Percentiles rank a stretch among this genome's conserved stretches.
These are phyloP conservation scores for Stephania yunnanensis DNA, from an alignment of 164 flowering plant species.

Conservation along the genomic window DNA sequence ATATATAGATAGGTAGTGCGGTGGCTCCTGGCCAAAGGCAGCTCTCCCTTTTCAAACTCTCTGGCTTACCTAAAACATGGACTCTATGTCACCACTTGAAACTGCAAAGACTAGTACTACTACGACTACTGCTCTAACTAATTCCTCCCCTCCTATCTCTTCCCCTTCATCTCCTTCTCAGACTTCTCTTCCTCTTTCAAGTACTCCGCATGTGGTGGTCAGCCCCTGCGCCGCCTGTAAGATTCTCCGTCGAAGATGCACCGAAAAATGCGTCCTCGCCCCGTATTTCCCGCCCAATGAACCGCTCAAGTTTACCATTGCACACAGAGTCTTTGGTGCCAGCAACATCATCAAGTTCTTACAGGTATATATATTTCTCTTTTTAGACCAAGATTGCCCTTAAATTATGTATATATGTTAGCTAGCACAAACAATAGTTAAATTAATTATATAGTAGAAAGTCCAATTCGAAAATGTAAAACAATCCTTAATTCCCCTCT, in stretches of 20 bases:
- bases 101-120: not conserved
- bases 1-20: no score
- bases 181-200: constrained; percentile 10
- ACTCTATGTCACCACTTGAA: not conserved
- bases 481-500: not conserved
- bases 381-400: no score
- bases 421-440: no score
- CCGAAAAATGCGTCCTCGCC: constrained; percentile 64
- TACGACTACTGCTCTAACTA: not conserved
- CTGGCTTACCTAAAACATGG: not conserved
- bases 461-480: not conserved
- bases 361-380: constrained; percentile 36
- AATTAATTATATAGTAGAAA: no score
- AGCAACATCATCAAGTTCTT: constrained; percentile 77
- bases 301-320: constrained; percentile 72
- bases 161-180: constrained; percentile 10
- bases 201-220: constrained; percentile 21
- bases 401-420: no score
- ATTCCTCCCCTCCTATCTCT: constrained; percentile 1
- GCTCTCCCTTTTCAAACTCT: not conserved
- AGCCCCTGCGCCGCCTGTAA: constrained; percentile 83
- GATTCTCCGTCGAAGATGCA: constrained; percentile 68
- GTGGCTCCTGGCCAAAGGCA: not conserved
- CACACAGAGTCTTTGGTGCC: constrained; percentile 79
- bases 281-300: constrained; percentile 75